Percentiles rank a stretch among this genome's conserved stretches.
These are phyloP conservation scores for Phaeomoniella chlamydospora DNA, from an alignment of 2,329 filamentous ascomycete species.

Conservation along the genomic window DNA sequence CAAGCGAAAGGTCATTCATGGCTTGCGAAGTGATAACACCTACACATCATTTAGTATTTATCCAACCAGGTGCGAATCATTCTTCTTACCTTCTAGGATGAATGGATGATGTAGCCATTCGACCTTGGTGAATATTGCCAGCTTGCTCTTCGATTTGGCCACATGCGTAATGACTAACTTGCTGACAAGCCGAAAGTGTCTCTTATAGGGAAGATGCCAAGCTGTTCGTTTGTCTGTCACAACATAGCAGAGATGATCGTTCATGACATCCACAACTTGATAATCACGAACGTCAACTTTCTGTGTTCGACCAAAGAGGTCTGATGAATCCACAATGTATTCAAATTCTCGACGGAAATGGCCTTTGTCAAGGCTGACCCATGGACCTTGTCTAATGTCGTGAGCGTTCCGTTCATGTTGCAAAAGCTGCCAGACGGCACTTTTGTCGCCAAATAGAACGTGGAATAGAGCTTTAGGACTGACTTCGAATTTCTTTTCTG, in stretches of 20 bases:
- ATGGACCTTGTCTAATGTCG: conserved; percentile 75
- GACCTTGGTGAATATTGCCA: conserved; percentile 76
- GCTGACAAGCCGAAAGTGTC: conserved; percentile 66
- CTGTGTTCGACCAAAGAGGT: conserved; percentile 46
- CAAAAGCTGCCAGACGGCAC: conserved; percentile 80
- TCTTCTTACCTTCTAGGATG: conserved; percentile 26
- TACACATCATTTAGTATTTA: conserved; percentile 10
- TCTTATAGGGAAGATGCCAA: conserved; percentile 76
- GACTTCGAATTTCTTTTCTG: conserved; percentile 75
- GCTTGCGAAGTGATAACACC: conserved; percentile 49
- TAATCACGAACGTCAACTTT: conserved; percentile 58
- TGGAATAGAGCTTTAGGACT: conserved; percentile 92
- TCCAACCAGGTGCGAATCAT: background rate
- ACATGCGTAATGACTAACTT: conserved; percentile 92
- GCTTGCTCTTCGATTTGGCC: conserved; percentile 80
- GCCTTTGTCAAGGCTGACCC: conserved; percentile 56
- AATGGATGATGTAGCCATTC: conserved; percentile 62
- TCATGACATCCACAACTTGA: conserved; percentile 73
- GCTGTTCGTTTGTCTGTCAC: conserved; percentile 49
- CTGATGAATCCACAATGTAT: conserved; percentile 57
- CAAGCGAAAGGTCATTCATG: conserved; percentile 48
- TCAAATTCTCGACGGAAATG: conserved; percentile 65
- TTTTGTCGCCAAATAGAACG: conserved; percentile 91
- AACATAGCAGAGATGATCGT: conserved; percentile 60
- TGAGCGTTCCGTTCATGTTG: conserved; percentile 71